phyloP scores from a whole-genome alignment of 331 rosid species.

The Acacia concinna region DNA sequence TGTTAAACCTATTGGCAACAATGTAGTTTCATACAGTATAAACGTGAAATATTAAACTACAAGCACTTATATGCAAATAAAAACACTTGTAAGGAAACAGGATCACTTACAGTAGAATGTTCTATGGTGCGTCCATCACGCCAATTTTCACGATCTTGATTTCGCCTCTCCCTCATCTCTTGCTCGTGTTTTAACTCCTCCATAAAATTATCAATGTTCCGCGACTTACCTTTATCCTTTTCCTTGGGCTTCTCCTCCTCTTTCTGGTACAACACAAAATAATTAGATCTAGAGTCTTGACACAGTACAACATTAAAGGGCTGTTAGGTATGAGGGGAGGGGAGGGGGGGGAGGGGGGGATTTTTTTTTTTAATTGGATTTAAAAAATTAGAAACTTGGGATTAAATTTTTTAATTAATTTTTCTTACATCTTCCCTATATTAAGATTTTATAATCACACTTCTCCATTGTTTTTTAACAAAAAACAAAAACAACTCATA shows the following conservation, averaged over 20 bases:
- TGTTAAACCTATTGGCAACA: conserved; percentile 9
- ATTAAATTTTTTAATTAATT: too few species aligned
- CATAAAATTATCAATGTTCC: conserved; percentile 92
- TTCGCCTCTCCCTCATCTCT: conserved; percentile 92
- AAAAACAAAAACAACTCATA: too few species aligned
- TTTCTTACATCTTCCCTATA: too few species aligned
- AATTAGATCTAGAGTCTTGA: conserved; percentile 34
- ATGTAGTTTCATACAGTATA: not conserved
- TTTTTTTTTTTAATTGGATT: too few species aligned
- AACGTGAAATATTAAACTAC: conserved; percentile 2
- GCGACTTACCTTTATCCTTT: conserved; percentile 85
- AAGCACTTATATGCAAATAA: conserved; percentile 1
- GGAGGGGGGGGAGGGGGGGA: too few species aligned
- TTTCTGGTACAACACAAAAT: conserved; percentile 49
- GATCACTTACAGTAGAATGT: conserved; percentile 62
- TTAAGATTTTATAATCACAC: too few species aligned
- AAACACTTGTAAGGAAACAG: conserved; percentile 8
- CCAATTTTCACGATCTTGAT: conserved; percentile 88
- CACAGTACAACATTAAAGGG: conserved; percentile 16
- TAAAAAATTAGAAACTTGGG: too few species aligned
- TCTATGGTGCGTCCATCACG: conserved; percentile 79
- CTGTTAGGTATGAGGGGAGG: too few species aligned
- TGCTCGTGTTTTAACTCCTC: conserved; percentile 98
- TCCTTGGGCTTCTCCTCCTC: conserved; percentile 94
- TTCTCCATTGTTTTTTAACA: too few species aligned